Evolutionary conservation across 1,139 yeast species (phyloP).

Genomic region (Nakaseomyces uthaithaninus): DNA sequence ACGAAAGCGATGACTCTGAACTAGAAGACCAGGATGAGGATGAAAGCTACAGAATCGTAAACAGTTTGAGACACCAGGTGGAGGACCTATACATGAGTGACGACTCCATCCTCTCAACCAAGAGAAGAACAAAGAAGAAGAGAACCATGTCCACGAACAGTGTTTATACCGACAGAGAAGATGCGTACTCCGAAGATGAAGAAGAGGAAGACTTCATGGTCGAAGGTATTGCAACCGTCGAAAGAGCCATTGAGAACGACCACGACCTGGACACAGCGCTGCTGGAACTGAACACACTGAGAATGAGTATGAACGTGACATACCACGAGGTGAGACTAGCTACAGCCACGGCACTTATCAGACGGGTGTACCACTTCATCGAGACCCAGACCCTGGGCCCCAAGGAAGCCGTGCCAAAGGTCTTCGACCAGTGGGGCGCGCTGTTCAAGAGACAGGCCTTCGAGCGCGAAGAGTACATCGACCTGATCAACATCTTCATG

Average conservation of each 20-base stretch:
- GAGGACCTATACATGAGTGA: constrained; percentile 66
- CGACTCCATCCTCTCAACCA: constrained; percentile 60
- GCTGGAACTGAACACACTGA: constrained; percentile 81
- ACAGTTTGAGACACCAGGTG: constrained; percentile 47
- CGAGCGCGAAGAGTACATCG: constrained; percentile 67
- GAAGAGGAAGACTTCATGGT: constrained; percentile 78
- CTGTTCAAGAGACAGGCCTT: constrained; percentile 76
- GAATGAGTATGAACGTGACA: constrained; percentile 96
- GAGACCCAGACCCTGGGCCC: constrained; percentile 67
- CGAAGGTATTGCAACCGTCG: constrained; percentile 92
- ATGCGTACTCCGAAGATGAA: constrained; percentile 31
- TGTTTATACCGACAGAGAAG: constrained; percentile 33
- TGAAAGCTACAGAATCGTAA: constrained; percentile 28
- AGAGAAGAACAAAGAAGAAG: constrained; percentile 39
- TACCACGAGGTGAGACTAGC: constrained; percentile 88
- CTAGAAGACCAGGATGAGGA: constrained; percentile 2
- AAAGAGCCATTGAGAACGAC: constrained; percentile 82
- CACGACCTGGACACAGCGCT: constrained; percentile 91
- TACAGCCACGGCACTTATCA: constrained; percentile 63
- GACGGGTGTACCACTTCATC: constrained; percentile 61
- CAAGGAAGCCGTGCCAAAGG: constrained; percentile 66
- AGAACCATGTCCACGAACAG: constrained; percentile 41
- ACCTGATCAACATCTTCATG: constrained; percentile 50
- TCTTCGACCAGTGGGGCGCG: constrained; percentile 74
- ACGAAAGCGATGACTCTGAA: constrained; percentile 43